These are phyloP conservation scores for Pseudoperonospora humuli DNA, from an alignment of 352 stramenopile species.

Conservation along the genomic window DNA sequence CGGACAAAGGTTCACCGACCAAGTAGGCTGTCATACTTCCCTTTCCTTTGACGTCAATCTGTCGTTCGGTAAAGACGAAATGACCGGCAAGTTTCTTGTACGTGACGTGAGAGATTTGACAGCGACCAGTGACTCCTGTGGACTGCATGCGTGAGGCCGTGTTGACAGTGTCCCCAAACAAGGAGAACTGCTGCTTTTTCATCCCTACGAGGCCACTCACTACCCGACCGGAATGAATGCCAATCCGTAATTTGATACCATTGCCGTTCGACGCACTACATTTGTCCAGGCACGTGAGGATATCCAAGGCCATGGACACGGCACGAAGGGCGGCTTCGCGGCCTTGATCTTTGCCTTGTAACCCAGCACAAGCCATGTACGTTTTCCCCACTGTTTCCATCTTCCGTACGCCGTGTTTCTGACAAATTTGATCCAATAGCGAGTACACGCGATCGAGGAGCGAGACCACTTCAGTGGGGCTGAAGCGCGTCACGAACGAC, in stretches of 20 bases:
- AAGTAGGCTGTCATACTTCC: conserved; percentile 80
- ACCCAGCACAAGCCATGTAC: conserved; percentile 83
- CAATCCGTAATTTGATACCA: conserved; percentile 85
- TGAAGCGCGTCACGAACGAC: conserved; percentile 72
- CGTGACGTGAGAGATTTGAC: conserved; percentile 77
- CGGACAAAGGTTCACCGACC: conserved; percentile 59
- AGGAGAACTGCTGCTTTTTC: conserved; percentile 89
- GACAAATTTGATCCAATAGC: conserved; percentile 86
- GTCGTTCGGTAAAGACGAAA: conserved; percentile 70
- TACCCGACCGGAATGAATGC: conserved; percentile 85
- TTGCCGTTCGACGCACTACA: conserved; percentile 72
- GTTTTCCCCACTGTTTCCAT: conserved; percentile 91
- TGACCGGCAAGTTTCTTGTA: conserved; percentile 74
- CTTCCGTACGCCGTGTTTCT: conserved; percentile 88
- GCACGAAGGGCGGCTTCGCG: conserved; percentile 67
- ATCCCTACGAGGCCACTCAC: conserved; percentile 86
- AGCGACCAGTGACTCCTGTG: conserved; percentile 65
- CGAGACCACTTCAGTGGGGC: conserved; percentile 66
- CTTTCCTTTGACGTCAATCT: conserved; percentile 85
- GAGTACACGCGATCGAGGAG: conserved; percentile 90
- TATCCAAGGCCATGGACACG: conserved; percentile 72
- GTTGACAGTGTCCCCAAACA: conserved; percentile 92
- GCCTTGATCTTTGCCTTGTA: conserved; percentile 75
- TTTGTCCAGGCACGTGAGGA: conserved; percentile 58
- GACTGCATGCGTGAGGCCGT: conserved; percentile 87